Evolutionary conservation across 768 basidiomycete species (phyloP).

Genomic region (Nidularia pulvinata): DNA sequence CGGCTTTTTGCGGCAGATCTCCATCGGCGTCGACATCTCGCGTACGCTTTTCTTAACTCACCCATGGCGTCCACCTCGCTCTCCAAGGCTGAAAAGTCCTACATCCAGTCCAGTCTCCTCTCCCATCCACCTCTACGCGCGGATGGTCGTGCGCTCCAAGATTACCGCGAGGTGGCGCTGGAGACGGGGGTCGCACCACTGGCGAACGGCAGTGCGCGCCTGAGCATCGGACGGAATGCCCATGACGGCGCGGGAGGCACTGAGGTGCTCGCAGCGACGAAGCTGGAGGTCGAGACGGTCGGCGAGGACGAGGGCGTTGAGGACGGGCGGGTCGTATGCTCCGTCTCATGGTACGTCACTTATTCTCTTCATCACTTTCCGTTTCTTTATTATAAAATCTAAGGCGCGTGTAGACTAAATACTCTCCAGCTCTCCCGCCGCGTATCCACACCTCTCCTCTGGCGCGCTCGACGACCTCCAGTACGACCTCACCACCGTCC

Average conservation of each 20-base stretch:
- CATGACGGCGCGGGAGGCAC: constrained; percentile 65
- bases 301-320: constrained; percentile 40
- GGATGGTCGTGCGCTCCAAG: constrained; percentile 70
- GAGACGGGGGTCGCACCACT: constrained; percentile 80
- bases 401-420: constrained; percentile 9
- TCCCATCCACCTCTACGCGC: constrained; percentile 63
- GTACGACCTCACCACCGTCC: constrained; percentile 63
- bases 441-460: constrained; percentile 70
- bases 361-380: background rate
- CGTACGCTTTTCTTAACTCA: background rate
- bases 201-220: constrained; percentile 82
- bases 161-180: constrained; percentile 69
- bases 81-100: constrained; percentile 82
- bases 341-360: constrained; percentile 73
- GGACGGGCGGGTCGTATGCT: constrained; percentile 64
- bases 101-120: constrained; percentile 66
- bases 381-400: background rate
- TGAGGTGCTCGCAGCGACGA: constrained; percentile 76
- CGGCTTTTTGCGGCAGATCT: too few species aligned
- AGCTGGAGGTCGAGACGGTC: constrained; percentile 75
- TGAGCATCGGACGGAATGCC: constrained; percentile 64
- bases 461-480: constrained; percentile 75
- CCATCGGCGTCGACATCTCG: too few species aligned
- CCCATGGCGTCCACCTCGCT: constrained; percentile 35
- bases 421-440: constrained; percentile 70